A percentile compares a stretch with the other conserved stretches of the same genome.
Evolutionary conservation across 164 flowering plant genomes (phyloP).

Genomic region (Saururus chinensis): DNA sequence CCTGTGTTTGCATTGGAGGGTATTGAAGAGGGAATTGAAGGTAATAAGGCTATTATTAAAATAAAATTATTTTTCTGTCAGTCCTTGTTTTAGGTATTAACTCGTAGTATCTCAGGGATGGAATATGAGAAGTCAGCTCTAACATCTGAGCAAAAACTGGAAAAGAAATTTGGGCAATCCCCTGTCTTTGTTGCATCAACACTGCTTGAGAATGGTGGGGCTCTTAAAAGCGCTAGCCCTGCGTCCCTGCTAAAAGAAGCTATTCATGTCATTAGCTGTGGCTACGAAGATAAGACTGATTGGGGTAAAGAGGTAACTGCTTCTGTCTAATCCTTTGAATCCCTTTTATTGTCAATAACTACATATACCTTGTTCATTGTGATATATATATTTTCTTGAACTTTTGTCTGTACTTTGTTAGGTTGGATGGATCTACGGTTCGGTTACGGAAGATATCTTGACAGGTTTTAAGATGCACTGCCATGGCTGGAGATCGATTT

Average conservation of each 20-base stretch:
- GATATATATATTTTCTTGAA: background rate
- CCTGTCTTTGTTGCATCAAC: conserved; percentile 64
- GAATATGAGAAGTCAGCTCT: conserved; percentile 24
- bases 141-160: conserved; percentile 43
- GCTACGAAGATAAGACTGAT: conserved; percentile 68
- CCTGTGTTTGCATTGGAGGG: conserved; percentile 31
- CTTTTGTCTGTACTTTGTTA: conserved; percentile 6
- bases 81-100: conserved; percentile 1
- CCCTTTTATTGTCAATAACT: background rate
- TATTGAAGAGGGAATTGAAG: conserved; percentile 47
- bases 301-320: conserved; percentile 70
- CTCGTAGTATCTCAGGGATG: conserved; percentile 17
- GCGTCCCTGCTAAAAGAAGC: conserved; percentile 63
- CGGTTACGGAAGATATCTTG: conserved; percentile 59
- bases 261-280: conserved; percentile 78
- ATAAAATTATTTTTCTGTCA: background rate
- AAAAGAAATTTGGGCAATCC: conserved; percentile 65
- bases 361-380: too few relatives aligned
- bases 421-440: conserved; percentile 74
- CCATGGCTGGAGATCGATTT: conserved; percentile 64
- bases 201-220: conserved; percentile 51
- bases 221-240: conserved; percentile 35
- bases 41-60: conserved; percentile 7
- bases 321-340: background rate
- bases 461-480: conserved; percentile 76